Conservation (phyloP, 129 eudicot genomes). For the Mikania micrantha region DNA sequence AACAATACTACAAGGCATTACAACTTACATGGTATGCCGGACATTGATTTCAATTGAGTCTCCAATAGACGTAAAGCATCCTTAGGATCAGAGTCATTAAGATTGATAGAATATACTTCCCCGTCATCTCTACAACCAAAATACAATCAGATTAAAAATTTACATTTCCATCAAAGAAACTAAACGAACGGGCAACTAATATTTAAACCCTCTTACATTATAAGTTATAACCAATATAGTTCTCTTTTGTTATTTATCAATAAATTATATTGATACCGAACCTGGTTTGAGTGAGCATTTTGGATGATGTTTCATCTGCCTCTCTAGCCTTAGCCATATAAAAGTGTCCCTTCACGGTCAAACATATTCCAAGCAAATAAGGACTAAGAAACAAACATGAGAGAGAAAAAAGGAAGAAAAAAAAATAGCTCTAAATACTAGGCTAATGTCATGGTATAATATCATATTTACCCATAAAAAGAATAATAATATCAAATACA, state of each 20-base stretch:
- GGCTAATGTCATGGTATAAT: neutral
- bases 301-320: slow-evolving; percentile 57
- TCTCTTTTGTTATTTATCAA: neutral
- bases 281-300: slow-evolving; percentile 56
- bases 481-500: neutral
- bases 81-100: slow-evolving; percentile 41
- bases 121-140: slow-evolving; percentile 47
- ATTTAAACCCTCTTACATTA: neutral
- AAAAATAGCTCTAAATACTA: neutral
- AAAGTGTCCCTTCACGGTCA: slow-evolving; percentile 58
- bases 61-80: slow-evolving; percentile 50
- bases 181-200: neutral
- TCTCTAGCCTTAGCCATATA: slow-evolving; percentile 58
- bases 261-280: slow-evolving; percentile 20
- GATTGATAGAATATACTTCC: slow-evolving; percentile 36
- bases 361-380: neutral
- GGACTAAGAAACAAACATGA: neutral
- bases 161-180: neutral
- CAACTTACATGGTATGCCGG: slow-evolving; percentile 58
- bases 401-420: neutral
- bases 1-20: neutral
- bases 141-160: neutral
- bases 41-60: slow-evolving; percentile 40
- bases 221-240: neutral
- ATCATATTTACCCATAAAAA: neutral